Evolutionary conservation across 2,329 filamentous ascomycete species (phyloP), one percentile per base, ranked within the genome.

Genomic region (Cercospora nicotianae): DNA sequence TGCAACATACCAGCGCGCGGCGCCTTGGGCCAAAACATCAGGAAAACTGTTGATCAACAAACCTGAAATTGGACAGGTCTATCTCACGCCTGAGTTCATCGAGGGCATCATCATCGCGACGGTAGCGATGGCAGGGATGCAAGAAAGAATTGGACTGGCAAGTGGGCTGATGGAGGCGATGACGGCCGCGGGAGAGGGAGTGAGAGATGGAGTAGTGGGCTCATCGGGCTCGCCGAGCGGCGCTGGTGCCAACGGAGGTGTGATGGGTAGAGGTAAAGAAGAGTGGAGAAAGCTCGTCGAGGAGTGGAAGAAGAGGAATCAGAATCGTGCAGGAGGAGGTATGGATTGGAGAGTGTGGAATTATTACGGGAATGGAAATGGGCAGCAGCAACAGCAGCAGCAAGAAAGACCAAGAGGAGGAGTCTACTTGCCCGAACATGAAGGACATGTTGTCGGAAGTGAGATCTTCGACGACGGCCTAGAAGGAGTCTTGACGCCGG

Each of bases 91-190:
- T 1, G 67, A 69, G 31, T 69, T 64, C 20, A 26, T 67, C 30
- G 67, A 69, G 18, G 67, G 64, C 10, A 69, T 67, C 20, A 55
- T 69, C 3, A 62, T 67, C 12, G 64, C 67, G 4, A 64, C 60
- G 1, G 64, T 58, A 5, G 64, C 67, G 16, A 69, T 69, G 64
- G 67, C 66, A 1, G 67, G 64, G 0, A 69, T 66, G 64, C 65
- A 69, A 31, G 67, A 69, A 30, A 42, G 67, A 10, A 64, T 65
- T 6, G 64, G 67, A 2, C 8, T 69, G 33, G 58, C 65, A n/a
- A 64, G 42, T 10, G 60, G 63, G 1, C 23, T 66, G 36, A 53
- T 68, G 59, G 59, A 66, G 45, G 63, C 63, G 45, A 31, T 31
- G 26, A 13, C 61, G 13, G 39, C 20, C 16, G 61, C 48, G 12